Evolutionary conservation across 2,329 filamentous ascomycete species (phyloP).

Genomic region (Trematosphaeria pertusa): DNA sequence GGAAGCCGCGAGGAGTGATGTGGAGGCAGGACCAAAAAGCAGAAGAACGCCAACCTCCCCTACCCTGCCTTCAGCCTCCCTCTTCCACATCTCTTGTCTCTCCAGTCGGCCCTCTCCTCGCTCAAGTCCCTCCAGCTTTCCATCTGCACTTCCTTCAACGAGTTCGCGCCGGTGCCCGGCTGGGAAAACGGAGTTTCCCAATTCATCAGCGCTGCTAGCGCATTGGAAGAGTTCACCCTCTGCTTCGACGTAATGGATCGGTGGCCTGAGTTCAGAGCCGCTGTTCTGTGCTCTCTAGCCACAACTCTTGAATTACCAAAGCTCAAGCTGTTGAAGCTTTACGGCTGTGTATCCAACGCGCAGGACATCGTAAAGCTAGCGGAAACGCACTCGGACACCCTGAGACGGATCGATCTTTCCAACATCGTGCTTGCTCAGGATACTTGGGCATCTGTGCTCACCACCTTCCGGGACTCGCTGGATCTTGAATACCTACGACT

Average conservation of each 20-base stretch:
- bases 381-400: constrained; percentile 18
- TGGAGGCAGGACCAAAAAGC: no score
- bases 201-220: constrained; percentile 27
- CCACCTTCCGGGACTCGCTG: constrained; percentile 9
- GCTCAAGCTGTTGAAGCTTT: constrained; percentile 23
- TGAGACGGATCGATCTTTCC: constrained; percentile 20
- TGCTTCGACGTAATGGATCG: constrained; percentile 22
- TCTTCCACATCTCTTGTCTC: constrained; percentile 12
- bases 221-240: constrained; percentile 25
- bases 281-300: constrained; percentile 24
- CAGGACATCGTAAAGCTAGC: constrained; percentile 23
- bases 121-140: constrained; percentile 28
- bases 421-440: constrained; percentile 21
- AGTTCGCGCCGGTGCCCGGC: constrained; percentile 19
- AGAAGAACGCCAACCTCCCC: no score
- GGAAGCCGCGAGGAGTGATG: no score
- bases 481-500: constrained; percentile 10
- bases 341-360: constrained; percentile 22
- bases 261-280: constrained; percentile 20
- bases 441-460: constrained; percentile 22
- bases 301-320: constrained; percentile 14
- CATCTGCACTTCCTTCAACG: constrained; percentile 20
- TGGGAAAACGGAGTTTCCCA: constrained; percentile 30
- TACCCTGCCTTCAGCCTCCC: constrained; percentile 24
- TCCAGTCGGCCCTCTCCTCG: constrained; percentile 19